These are phyloP conservation scores for Serendipita indica DNA, from an alignment of 768 basidiomycete genomes.

Conservation along the genomic window DNA sequence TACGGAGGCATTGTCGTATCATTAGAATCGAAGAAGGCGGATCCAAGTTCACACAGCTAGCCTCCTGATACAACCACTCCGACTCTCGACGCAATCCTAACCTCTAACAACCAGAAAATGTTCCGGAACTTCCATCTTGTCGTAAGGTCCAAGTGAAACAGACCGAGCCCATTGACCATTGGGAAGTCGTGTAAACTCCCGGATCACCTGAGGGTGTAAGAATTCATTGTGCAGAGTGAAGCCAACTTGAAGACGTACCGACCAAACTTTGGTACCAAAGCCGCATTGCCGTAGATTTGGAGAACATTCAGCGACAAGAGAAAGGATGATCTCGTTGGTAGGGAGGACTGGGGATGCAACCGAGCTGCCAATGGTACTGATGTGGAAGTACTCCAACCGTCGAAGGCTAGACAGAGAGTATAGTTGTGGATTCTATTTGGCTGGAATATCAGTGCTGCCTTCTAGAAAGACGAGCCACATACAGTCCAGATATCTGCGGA, in stretches of 20 bases:
- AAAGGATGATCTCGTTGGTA: slow-evolving; percentile 24
- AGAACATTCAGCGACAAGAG: slow-evolving; percentile 36
- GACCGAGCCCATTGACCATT: slow-evolving; percentile 27
- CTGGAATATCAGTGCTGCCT: slow-evolving; percentile 21
- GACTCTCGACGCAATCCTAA: too few species aligned
- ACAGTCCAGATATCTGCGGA: neutral
- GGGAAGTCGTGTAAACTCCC: slow-evolving; percentile 25
- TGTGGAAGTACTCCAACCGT: slow-evolving; percentile 5
- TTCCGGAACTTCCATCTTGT: slow-evolving; percentile 54
- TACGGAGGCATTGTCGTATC: too few species aligned
- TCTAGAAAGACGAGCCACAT: slow-evolving; percentile 22
- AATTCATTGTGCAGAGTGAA: neutral
- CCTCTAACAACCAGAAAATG: slow-evolving; percentile 53
- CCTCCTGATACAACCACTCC: too few species aligned
- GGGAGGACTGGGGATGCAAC: neutral
- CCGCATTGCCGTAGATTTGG: slow-evolving; percentile 46
- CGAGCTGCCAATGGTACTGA: neutral
- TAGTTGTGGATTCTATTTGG: neutral
- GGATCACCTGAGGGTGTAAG: slow-evolving; percentile 30
- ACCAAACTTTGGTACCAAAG: slow-evolving; percentile 53
- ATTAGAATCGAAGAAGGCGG: too few species aligned
- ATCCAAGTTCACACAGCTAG: too few species aligned
- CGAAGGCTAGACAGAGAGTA: neutral
- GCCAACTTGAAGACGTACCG: slow-evolving; percentile 29
- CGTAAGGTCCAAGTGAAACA: slow-evolving; percentile 36